Evolutionary conservation across 805 yeast genomes (phyloP).

Genomic region (Clavispora vitiphila): DNA sequence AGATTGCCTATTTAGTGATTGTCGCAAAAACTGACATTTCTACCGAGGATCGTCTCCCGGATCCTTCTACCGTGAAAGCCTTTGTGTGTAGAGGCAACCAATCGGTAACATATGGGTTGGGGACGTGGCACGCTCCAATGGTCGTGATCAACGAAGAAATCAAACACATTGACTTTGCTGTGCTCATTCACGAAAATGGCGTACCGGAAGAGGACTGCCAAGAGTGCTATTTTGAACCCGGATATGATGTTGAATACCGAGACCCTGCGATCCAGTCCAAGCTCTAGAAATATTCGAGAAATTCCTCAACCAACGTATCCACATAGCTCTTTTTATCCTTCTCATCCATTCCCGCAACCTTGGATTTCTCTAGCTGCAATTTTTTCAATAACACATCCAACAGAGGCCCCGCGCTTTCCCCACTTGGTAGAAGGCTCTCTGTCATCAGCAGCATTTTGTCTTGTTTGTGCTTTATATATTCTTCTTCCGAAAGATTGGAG

Average conservation of each 20-base stretch:
- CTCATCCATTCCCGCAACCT: slow-evolving; percentile 19
- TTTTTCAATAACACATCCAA: slow-evolving; percentile 28
- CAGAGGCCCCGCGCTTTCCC: slow-evolving; percentile 11
- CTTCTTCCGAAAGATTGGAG: slow-evolving; percentile 3
- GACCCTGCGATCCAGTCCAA: background rate
- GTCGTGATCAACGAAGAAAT: slow-evolving; percentile 63
- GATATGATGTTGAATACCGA: slow-evolving; percentile 33
- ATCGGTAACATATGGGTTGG: slow-evolving; percentile 82
- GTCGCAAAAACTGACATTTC: slow-evolving; percentile 55
- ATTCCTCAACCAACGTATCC: slow-evolving; percentile 31
- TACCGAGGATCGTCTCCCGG: slow-evolving; percentile 47
- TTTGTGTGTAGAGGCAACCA: slow-evolving; percentile 78
- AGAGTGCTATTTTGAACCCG: slow-evolving; percentile 68
- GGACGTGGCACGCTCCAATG: slow-evolving; percentile 97
- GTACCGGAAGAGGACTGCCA: slow-evolving; percentile 75
- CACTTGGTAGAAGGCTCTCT: slow-evolving; percentile 17
- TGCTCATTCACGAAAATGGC: slow-evolving; percentile 81
- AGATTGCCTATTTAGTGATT: slow-evolving; percentile 67
- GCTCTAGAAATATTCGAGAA: slow-evolving; percentile 27
- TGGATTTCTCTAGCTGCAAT: slow-evolving; percentile 31
- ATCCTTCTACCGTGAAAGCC: slow-evolving; percentile 55
- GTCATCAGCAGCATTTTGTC: slow-evolving; percentile 24
- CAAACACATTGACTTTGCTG: slow-evolving; percentile 67
- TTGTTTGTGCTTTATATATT: slow-evolving; percentile 19
- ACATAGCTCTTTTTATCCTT: slow-evolving; percentile 29